phyloP scores from a whole-genome alignment of 169 alveolate species.

The Plasmodium adleri region DNA sequence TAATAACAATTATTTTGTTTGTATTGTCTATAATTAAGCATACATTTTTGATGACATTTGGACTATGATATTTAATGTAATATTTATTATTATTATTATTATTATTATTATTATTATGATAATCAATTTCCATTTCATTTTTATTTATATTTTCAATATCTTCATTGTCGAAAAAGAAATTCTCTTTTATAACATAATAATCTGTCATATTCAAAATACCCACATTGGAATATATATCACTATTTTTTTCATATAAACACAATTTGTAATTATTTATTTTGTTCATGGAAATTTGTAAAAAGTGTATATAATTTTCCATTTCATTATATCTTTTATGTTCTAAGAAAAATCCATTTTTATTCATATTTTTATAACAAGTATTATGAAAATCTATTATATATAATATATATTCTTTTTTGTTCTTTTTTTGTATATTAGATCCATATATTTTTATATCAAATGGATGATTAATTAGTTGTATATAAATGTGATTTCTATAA shows the following conservation, averaged over 20 bases:
- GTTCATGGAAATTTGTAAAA: slow-evolving; percentile 17
- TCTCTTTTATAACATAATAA: slow-evolving; percentile 61
- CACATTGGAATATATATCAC: slow-evolving; percentile 17
- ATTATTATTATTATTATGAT: too few species aligned
- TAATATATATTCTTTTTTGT: slow-evolving; percentile 10
- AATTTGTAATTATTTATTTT: slow-evolving; percentile 46
- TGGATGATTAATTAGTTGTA: slow-evolving; percentile 6
- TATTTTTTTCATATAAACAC: slow-evolving; percentile 37
- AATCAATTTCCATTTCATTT: not conserved
- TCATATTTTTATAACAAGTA: slow-evolving; percentile 32
- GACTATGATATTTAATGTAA: too few species aligned
- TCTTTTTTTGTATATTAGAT: slow-evolving; percentile 29
- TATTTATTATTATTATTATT: too few species aligned
- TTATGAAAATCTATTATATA: slow-evolving; percentile 52
- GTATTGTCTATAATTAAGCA: slow-evolving; percentile 20
- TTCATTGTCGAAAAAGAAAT: slow-evolving; percentile 38
- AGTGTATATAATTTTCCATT: slow-evolving; percentile 26
- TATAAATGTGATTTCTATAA: slow-evolving; percentile 43
- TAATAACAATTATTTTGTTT: slow-evolving; percentile 24
- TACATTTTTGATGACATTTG: slow-evolving; percentile 24
- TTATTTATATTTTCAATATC: not conserved
- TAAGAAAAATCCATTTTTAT: slow-evolving; percentile 7
- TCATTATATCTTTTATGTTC: slow-evolving; percentile 17
- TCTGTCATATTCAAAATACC: slow-evolving; percentile 67
- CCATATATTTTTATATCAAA: slow-evolving; percentile 37